Percentiles rank a stretch among this genome's conserved stretches.
Evolutionary conservation across 169 alveolate species (phyloP).

Genomic region (Cryptosporidium ryanae): DNA sequence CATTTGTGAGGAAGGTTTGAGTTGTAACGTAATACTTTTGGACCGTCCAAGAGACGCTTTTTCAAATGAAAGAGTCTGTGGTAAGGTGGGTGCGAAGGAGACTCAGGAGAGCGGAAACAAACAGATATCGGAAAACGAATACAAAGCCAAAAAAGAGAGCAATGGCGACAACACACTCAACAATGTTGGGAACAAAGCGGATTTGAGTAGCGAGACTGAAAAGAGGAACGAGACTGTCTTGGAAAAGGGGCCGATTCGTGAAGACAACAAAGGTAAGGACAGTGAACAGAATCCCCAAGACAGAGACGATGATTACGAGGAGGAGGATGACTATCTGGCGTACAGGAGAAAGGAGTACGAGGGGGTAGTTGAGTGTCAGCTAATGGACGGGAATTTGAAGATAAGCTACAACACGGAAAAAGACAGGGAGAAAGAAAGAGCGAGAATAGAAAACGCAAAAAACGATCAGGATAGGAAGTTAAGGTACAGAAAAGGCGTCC

Average conservation of each 20-base stretch:
- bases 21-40: conserved; percentile 38
- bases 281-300: neutral
- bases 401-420: conserved; percentile 48
- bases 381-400: conserved; percentile 39
- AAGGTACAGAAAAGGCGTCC: conserved; percentile 15
- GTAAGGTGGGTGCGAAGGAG: neutral
- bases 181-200: neutral
- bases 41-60: conserved; percentile 39
- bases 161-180: neutral
- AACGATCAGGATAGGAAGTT: neutral
- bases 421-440: conserved; percentile 20
- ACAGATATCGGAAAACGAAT: neutral
- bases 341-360: conserved; percentile 18
- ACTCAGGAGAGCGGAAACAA: neutral
- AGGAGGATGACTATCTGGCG: conserved; percentile 59
- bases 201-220: neutral
- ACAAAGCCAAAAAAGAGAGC: neutral
- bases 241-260: neutral
- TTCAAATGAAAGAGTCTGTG: neutral
- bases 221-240: neutral
- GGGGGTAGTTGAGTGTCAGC: conserved; percentile 26
- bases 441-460: neutral
- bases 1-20: conserved; percentile 28
- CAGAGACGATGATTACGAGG: conserved; percentile 23
- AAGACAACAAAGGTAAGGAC: neutral